Evolutionary conservation across 2,329 filamentous ascomycete genomes (phyloP).

Genomic region (Hypoxylon sp.): DNA sequence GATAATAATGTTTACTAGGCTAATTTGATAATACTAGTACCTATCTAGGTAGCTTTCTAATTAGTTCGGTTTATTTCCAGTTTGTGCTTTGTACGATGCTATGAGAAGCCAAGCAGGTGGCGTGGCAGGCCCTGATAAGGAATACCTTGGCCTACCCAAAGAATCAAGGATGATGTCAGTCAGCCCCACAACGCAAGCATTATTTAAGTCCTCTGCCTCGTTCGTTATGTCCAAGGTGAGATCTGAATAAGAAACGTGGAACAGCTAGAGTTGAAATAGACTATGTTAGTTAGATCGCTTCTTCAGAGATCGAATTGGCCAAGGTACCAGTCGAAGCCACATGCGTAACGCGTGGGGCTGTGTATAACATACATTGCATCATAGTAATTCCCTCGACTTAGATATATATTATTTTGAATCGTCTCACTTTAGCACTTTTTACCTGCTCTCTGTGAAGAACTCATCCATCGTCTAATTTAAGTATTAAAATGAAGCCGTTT

Average conservation of each 20-base stretch:
- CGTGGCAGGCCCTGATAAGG: background rate
- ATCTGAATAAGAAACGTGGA: background rate
- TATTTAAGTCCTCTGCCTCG: background rate
- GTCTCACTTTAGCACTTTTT: background rate
- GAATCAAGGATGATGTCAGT: conserved; percentile 13
- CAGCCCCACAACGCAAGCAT: background rate
- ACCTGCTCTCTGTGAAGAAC: conserved; percentile 1
- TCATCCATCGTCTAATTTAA: conserved; percentile 3
- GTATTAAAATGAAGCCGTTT: conserved; percentile 48
- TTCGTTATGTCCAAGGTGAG: background rate
- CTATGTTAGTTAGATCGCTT: conserved; percentile 1
- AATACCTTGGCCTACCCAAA: background rate
- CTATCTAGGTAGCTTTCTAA: no score
- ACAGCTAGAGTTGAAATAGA: conserved; percentile 17
- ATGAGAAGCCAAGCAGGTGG: background rate
- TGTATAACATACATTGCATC: conserved; percentile 24
- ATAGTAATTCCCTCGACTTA: conserved; percentile 11
- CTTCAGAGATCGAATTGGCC: conserved; percentile 7
- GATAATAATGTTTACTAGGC: background rate
- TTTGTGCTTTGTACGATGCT: background rate
- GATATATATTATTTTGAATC: conserved; percentile 3
- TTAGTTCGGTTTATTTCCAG: background rate
- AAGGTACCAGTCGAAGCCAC: conserved; percentile 17
- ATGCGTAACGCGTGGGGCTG: conserved; percentile 32
- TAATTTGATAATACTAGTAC: conserved; percentile 5